These are phyloP conservation scores for Brassica carinata DNA, from an alignment of 345 rosid genomes.

Conservation along the genomic window DNA sequence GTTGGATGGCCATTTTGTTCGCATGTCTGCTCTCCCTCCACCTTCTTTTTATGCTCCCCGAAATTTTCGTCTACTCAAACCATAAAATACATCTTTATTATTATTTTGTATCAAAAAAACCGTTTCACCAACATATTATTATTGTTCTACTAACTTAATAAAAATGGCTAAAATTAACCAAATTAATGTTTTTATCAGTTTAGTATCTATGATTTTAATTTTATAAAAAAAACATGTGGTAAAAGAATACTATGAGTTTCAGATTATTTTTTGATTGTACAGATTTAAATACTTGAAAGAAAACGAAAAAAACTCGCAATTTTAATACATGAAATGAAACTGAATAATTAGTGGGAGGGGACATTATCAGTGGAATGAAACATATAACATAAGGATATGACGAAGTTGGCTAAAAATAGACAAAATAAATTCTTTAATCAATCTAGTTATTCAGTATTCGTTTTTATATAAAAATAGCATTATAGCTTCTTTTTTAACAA, in stretches of 20 bases:
- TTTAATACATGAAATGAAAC: constrained; percentile 1
- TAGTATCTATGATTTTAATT: neutral
- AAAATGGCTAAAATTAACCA: neutral
- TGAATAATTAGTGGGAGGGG: constrained; percentile 10
- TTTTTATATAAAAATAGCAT: no score
- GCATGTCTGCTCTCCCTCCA: constrained; percentile 41
- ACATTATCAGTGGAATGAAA: neutral
- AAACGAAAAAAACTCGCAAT: neutral
- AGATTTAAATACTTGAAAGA: neutral
- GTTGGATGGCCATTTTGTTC: constrained; percentile 46
- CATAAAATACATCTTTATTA: neutral
- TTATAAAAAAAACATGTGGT: neutral
- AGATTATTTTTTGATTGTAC: neutral
- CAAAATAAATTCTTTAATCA: neutral
- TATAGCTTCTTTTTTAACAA: no score
- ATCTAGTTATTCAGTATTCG: neutral
- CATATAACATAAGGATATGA: neutral
- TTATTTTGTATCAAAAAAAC: neutral
- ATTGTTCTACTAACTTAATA: neutral
- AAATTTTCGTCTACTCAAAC: constrained; percentile 13
- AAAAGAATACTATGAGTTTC: neutral
- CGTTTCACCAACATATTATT: neutral
- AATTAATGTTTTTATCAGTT: neutral
- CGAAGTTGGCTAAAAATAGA: neutral
- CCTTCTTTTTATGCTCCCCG: constrained; percentile 43